Conservation (phyloP, 306 rosid genomes). For the Benincasa hispida region DNA sequence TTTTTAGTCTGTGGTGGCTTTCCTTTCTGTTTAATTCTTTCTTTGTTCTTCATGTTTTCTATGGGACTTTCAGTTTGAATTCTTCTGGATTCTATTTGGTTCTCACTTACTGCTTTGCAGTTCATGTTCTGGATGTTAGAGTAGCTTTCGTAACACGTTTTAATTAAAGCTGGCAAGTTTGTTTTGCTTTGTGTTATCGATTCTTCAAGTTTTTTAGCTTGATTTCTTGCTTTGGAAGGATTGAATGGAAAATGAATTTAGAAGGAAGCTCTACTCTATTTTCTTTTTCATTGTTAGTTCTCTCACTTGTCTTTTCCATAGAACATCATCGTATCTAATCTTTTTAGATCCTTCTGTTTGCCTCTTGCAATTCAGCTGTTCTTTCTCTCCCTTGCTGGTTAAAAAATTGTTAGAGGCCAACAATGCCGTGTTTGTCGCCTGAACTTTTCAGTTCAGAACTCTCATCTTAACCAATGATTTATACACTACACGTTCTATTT, state of each 20-base stretch:
- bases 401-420: background rate
- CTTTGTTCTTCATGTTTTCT: background rate
- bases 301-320: background rate
- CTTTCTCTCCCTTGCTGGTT: background rate
- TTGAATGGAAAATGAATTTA: background rate
- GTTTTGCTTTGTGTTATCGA: background rate
- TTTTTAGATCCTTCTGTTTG: background rate
- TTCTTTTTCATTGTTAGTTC: background rate
- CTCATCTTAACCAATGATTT: background rate
- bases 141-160: background rate
- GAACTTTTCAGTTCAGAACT: background rate
- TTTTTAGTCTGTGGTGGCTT: background rate
- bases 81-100: background rate
- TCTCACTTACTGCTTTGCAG: background rate
- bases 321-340: background rate
- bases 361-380: slow-evolving; percentile 1
- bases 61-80: background rate
- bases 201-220: background rate
- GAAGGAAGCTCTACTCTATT: background rate
- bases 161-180: background rate
- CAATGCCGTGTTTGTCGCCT: background rate
- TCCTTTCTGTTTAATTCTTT: background rate
- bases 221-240: background rate
- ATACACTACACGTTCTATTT: background rate
- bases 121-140: slow-evolving; percentile 3